Base-by-base conservation (phyloP, 176 grass and related monocot species). In the Bonia amplexicaulis region DNA sequence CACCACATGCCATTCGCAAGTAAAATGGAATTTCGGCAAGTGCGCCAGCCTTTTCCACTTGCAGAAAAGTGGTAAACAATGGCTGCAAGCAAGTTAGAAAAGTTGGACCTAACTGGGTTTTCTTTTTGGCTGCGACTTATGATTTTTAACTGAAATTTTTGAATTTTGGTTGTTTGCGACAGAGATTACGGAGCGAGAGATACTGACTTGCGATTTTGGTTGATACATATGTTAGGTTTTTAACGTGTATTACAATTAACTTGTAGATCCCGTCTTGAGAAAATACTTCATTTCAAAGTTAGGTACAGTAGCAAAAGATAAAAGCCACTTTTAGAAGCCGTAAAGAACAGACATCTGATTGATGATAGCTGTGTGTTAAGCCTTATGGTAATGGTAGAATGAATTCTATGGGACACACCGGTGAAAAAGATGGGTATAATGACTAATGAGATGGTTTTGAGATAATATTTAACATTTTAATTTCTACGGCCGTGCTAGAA, bases 1-100 rank as follows among this genome's bases (percentile, higher is more conserved):
- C 52, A 91, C 80, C 85, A 84, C 80, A 91, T 84, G 85, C 17
- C 60, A 76, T 69, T 59, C 63, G 20, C 71, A 54, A 72, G 74
- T 25, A 71, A 19, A 71, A 71, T 65, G 86, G 54, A 84, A 80
- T 91, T 91, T 91, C 89, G 76, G 89, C 81, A 51, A 87, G 80
- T 85, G 85, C 85, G 80, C 85, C 74, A 69, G 23, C 74, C 71
- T 80, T 87, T 80, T 84, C 65, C 73, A 45, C 52, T 15, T 23
- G 68, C 37, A 48, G 41, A 53, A 70, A 85, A 52, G 69, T 27
- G 59, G 84, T 83, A 80, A 72, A 68, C 80, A 55, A 68, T 68
- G 79, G 31, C 41, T 33, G 68, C 80, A 87, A 74, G 70, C 84
- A 70, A 54, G 52, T 17, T 39, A 68, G 23, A 17, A 82, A 17